Conservation (phyloP, 2,329 filamentous ascomycete genomes). For the Colletotrichum sp. region DNA sequence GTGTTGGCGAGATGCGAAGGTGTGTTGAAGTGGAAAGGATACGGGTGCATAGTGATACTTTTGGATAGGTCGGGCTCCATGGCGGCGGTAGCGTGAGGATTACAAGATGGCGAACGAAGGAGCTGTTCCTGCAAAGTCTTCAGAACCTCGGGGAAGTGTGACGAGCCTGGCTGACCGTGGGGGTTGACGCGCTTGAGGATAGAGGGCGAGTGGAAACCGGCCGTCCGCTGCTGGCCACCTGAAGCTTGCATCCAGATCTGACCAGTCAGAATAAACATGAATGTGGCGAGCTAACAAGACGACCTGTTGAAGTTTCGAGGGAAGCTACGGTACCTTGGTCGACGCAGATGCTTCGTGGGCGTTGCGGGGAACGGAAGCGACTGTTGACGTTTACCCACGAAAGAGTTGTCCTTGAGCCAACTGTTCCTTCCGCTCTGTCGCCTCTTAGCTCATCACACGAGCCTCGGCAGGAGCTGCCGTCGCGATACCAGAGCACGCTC, state of each 20-base stretch:
- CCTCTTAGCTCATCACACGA: background rate
- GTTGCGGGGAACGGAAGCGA: background rate
- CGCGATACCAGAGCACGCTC: background rate
- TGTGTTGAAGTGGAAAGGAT: slow-evolving; percentile 46
- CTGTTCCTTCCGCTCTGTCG: background rate
- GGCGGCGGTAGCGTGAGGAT: background rate
- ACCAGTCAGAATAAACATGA: background rate
- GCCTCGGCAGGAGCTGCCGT: background rate
- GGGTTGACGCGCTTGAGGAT: background rate
- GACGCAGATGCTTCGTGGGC: background rate
- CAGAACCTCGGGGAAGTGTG: background rate
- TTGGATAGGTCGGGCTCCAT: background rate
- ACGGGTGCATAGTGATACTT: slow-evolving; percentile 48
- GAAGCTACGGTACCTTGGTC: background rate
- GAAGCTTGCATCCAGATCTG: background rate
- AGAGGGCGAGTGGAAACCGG: background rate
- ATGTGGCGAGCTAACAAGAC: background rate
- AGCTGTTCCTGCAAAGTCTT: background rate
- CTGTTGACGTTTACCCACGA: background rate
- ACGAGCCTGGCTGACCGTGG: background rate
- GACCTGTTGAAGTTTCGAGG: background rate
- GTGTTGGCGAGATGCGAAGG: slow-evolving; percentile 30
- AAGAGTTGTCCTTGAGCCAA: background rate
- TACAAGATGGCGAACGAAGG: background rate
- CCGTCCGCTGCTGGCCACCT: background rate